These are phyloP conservation scores for Coemansia sp. DNA, from an alignment of 192 early-diverging fungal genomes.

Conservation along the genomic window DNA sequence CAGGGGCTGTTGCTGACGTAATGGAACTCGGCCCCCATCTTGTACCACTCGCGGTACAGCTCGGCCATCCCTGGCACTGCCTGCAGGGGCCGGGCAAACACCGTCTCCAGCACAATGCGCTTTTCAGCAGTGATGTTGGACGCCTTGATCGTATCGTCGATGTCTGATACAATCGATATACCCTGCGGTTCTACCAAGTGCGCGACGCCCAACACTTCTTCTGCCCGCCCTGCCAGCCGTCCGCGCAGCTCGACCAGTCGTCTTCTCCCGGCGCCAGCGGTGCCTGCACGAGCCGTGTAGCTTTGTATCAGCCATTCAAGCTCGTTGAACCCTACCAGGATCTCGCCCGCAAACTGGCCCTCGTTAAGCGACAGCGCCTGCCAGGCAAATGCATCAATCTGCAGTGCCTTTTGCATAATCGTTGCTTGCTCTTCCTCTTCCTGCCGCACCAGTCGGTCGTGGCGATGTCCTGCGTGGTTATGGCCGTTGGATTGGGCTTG, in stretches of 20 bases:
- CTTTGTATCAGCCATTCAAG: constrained; percentile 51
- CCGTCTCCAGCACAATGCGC: constrained; percentile 59
- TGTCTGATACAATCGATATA: constrained; percentile 76
- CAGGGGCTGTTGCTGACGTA: constrained; percentile 87
- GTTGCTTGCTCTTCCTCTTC: constrained; percentile 18
- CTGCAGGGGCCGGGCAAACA: constrained; percentile 51
- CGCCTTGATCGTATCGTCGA: constrained; percentile 93
- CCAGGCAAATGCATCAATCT: constrained; percentile 50
- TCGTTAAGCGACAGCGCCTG: constrained; percentile 40
- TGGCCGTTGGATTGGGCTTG: background rate
- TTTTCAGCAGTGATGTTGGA: constrained; percentile 71
- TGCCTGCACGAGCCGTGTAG: constrained; percentile 6
- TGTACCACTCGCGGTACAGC: constrained; percentile 67
- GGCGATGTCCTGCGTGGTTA: background rate
- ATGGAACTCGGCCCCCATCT: constrained; percentile 66
- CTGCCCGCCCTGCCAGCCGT: constrained; percentile 23
- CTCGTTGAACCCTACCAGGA: constrained; percentile 50
- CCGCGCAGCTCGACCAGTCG: constrained; percentile 41
- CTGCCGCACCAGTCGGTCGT: constrained; percentile 22
- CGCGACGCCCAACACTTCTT: constrained; percentile 25
- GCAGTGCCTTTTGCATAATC: constrained; percentile 43
- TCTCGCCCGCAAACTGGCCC: constrained; percentile 48
- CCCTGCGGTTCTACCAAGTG: constrained; percentile 60
- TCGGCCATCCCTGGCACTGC: constrained; percentile 79
- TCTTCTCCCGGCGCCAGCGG: background rate